Conservation (phyloP, 225 moss, liverwort and hornwort species). For the Pleurozium schreberi region DNA sequence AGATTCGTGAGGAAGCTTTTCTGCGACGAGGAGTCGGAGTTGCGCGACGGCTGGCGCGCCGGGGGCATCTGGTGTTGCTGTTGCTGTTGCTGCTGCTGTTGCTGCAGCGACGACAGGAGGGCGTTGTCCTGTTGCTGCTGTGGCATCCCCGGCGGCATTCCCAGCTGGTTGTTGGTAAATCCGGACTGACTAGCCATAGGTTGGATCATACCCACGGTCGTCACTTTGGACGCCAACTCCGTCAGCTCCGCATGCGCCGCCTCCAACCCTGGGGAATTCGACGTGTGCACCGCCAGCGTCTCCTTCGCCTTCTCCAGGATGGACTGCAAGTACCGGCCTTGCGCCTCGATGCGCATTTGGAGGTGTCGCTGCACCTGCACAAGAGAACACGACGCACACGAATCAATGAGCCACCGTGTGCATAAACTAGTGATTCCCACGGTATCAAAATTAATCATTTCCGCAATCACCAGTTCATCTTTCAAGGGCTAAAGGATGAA, state of each 20-base stretch:
- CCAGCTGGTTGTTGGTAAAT: constrained; percentile 9
- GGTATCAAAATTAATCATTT: no score
- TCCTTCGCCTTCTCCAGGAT: constrained; percentile 96
- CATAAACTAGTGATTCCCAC: no score
- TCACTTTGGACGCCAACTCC: constrained; percentile 80
- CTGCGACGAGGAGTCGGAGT: constrained; percentile 40
- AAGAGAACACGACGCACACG: neutral
- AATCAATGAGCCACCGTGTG: neutral
- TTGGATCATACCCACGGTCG: constrained; percentile 40
- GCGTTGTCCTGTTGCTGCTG: neutral
- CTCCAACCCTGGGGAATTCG: constrained; percentile 69
- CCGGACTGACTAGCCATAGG: neutral
- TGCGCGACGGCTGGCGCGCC: constrained; percentile 21
- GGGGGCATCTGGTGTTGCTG: constrained; percentile 6
- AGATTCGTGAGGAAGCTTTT: constrained; percentile 46
- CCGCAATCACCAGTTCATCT: no score
- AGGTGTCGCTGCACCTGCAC: constrained; percentile 82
- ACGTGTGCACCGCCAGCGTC: constrained; percentile 70
- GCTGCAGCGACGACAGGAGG: constrained; percentile 10
- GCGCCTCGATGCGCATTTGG: constrained; percentile 91
- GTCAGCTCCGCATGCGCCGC: constrained; percentile 85
- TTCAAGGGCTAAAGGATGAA: no score
- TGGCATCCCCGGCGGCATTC: neutral
- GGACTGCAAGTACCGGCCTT: constrained; percentile 89
- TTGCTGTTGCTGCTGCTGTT: constrained; percentile 10